Conservation (phyloP, 768 basidiomycete genomes). For the Tephrocybe sp. region DNA sequence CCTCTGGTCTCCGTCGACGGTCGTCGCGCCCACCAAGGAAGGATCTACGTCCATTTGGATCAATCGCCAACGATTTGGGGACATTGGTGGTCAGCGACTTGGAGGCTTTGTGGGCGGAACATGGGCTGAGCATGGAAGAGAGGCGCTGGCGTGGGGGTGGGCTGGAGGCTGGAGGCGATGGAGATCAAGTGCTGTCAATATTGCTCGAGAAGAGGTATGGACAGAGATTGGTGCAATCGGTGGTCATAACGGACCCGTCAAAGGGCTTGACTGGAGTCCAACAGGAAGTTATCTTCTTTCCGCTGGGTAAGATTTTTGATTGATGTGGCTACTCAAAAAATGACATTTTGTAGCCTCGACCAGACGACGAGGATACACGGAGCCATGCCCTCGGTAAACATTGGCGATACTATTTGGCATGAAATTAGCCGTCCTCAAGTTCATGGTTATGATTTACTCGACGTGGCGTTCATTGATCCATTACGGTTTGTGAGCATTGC, state of each 20-base stretch:
- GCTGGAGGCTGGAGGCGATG: conserved; percentile 93
- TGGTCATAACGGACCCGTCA: conserved; percentile 85
- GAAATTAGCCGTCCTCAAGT: conserved; percentile 93
- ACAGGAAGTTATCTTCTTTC: conserved; percentile 85
- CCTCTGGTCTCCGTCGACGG: conserved; percentile 82
- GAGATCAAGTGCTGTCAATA: conserved; percentile 39
- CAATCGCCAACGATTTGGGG: conserved; percentile 88
- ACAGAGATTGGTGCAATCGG: conserved; percentile 72
- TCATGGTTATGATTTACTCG: conserved; percentile 93
- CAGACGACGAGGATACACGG: conserved; percentile 93
- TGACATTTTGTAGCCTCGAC: conserved; percentile 60
- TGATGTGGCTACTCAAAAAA: conserved; percentile 3
- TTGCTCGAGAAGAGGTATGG: conserved; percentile 55
- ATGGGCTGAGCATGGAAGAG: conserved; percentile 66
- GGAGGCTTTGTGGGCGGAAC: conserved; percentile 92
- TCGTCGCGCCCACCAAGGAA: conserved; percentile 33
- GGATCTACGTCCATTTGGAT: conserved; percentile 79
- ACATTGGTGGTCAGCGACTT: conserved; percentile 86
- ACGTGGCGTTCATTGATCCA: conserved; percentile 71
- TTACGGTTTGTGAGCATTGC: conserved; percentile 87
- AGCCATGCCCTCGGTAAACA: conserved; percentile 31
- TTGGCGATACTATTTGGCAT: conserved; percentile 53
- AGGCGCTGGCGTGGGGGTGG: conserved; percentile 90
- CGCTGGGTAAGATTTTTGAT: conserved; percentile 56
- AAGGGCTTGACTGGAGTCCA: conserved; percentile 85